Evolutionary conservation across 23 red algal species (phyloP), one percentile per base, ranked within the genome.

Genomic region (Porphyridium purpureum): DNA sequence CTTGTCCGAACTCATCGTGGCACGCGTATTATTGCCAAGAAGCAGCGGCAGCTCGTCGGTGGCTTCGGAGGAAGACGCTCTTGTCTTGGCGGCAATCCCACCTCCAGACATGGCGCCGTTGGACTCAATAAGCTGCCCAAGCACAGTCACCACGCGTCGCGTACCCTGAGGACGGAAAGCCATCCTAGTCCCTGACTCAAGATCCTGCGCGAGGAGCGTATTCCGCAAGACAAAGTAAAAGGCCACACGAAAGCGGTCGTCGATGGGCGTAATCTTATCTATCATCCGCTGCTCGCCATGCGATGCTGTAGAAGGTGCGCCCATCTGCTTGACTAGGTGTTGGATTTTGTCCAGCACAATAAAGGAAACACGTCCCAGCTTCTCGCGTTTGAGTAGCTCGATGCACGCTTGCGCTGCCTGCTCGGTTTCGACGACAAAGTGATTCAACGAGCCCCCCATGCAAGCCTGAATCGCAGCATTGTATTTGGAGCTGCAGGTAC

Each of bases 41-140:
- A n/a, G n/a, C n/a, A n/a, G n/a, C n/a, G n/a, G n/a, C n/a, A n/a
- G n/a, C n/a, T n/a, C n/a, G n/a, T n/a, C n/a, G n/a, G n/a, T n/a
- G n/a, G n/a, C n/a, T n/a, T 4, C 3, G 44, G 44, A 4, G 44
- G 44, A 15, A 2, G 3, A 15, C 2, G 44, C 44, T 2, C 19
- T 22, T 22, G 2, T 0, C 44, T 3, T 0, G 3, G 44, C 44
- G 3, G 44, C n/a, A n/a, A n/a, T 27, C 33, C 90, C 90, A 25
- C 90, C 90, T 9, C 90, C 90, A 33, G 76, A 66, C 74, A 98
- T 98, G 3, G 90, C 76, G 14, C 90, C 90, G 4, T 78, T 73
- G 0, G 79, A 60, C 46, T 98, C 90, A 76, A 98, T 86, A 7
- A 98, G 56, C 47, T 98, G 74, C 6, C 90, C 90, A 14, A 66